Evolutionary conservation across 495 filamentous ascomycete species (phyloP), one percentile per base, ranked within the genome.

Genomic region (Podospora comata): DNA sequence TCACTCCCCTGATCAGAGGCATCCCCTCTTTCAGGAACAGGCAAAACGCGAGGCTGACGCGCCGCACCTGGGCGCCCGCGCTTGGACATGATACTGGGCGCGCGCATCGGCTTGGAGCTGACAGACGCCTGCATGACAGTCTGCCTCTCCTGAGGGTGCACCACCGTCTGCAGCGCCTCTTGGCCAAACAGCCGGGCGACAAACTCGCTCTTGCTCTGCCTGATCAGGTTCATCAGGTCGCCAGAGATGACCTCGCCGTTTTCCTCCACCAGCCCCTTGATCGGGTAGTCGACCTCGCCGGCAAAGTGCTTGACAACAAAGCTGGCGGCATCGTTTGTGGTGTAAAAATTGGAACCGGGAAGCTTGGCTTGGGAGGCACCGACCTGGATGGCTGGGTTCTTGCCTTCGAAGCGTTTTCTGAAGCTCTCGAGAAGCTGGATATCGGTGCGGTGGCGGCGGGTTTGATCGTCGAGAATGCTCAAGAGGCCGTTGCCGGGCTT

Each of bases 91-190:
- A 99, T 92, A 74, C 93, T 97, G 1, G 95, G 95, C 79, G 91
- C 92, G 56, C 95, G 89, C 75, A 92, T 85, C 6, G 95, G 95
- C 77, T 93, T 96, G 2, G 94, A 97, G 80, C 92, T 96, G 70
- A 99, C 92, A 66, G 94, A 93, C 0, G 94, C 95, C 80, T 99
- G 95, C 86, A 97, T 92, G 70, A 99, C 92, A 4, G 95, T 91
- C 0, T 87, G 89, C 76, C 88, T 90, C 78, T 99, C 95, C 68
- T 91, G 90, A 0, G 95, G 94, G 78, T 99, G 95, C 48, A 92
- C 87, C 23, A 97, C 86, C 4, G 92, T 96, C 67, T 95, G 90
- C 54, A 99, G 80, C 5, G 91, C 94, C 73, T 97, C 92, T 78
- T 97, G 95, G 19, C 92, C 93, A 71, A 99, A 98, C 2, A 99